A percentile compares a stretch with the other conserved stretches of the same genome.
Evolutionary conservation across 148 eudicot genomes (phyloP).

Genomic region (Tetragonia tetragonoides): DNA sequence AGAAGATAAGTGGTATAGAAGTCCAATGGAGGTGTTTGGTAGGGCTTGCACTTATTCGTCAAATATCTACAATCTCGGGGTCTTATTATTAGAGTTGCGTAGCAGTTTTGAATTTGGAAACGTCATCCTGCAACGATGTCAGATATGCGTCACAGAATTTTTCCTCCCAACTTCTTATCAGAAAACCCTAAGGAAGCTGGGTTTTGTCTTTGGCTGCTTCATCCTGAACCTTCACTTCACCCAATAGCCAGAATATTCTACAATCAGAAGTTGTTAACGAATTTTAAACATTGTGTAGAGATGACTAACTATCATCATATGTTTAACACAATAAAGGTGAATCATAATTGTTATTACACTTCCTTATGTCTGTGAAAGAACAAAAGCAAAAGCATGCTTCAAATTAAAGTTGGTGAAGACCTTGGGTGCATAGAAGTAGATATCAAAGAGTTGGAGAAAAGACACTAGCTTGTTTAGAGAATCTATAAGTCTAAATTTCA

Average conservation of each 20-base stretch:
- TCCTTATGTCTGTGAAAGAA: conserved; percentile 55
- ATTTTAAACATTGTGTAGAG: conserved; percentile 47
- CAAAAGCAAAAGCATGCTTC: conserved; percentile 60
- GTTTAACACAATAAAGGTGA: conserved; percentile 66
- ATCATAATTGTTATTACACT: conserved; percentile 64
- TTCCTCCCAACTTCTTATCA: conserved; percentile 86
- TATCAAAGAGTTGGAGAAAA: conserved; percentile 62
- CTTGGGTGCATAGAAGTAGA: conserved; percentile 71
- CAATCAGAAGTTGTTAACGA: conserved; percentile 67
- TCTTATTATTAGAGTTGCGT: conserved; percentile 43
- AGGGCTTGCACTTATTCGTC: too few species aligned
- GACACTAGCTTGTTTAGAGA: conserved; percentile 34
- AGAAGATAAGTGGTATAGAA: too few species aligned
- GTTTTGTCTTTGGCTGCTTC: conserved; percentile 92
- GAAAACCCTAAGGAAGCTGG: conserved; percentile 95
- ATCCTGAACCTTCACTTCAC: conserved; percentile 79
- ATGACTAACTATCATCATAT: conserved; percentile 42
- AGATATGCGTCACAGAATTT: conserved; percentile 79
- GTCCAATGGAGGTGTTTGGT: too few species aligned
- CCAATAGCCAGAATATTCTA: conserved; percentile 78
- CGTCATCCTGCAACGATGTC: conserved; percentile 79
- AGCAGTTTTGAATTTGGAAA: conserved; percentile 62
- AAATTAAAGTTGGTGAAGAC: conserved; percentile 45
- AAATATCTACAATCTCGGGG: too few species aligned
- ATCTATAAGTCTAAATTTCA: conserved; percentile 26